A percentile compares a stretch with the other conserved stretches of the same genome.
Evolutionary conservation across 179 eudicot species (phyloP).

Genomic region (Silene coronaria): DNA sequence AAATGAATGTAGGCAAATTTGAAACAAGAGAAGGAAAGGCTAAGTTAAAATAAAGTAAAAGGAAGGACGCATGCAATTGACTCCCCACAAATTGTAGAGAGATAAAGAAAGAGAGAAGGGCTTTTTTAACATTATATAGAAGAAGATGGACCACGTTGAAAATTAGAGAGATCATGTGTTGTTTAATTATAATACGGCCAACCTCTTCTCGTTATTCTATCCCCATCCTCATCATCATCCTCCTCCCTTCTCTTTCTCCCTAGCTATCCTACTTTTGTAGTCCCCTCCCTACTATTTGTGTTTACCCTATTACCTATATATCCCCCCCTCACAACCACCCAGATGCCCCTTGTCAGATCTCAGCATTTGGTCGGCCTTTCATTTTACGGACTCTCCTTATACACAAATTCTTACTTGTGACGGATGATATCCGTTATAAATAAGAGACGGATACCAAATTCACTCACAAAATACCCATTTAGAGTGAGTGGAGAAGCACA

Average conservation of each 20-base stretch:
- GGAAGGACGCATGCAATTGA: slow-evolving; percentile 9
- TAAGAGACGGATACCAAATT: too few relatives aligned
- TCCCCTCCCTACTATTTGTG: not conserved
- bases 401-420: too few relatives aligned
- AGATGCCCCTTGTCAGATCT: slow-evolving; percentile 8
- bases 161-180: slow-evolving; percentile 3
- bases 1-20: not conserved
- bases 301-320: not conserved
- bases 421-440: too few relatives aligned
- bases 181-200: slow-evolving; percentile 15
- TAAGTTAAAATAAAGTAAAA: not conserved
- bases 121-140: not conserved
- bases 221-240: slow-evolving; percentile 17
- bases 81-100: not conserved
- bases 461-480: too few relatives aligned
- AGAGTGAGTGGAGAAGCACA: too few relatives aligned
- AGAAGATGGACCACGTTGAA: slow-evolving; percentile 15
- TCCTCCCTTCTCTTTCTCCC: not conserved
- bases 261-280: not conserved
- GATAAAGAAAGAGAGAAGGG: not conserved
- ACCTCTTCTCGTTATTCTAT: slow-evolving; percentile 22
- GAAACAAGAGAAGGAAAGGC: not conserved
- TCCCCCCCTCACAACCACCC: slow-evolving; percentile 16
- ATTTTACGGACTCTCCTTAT: too few relatives aligned
- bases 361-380: not conserved